These are phyloP conservation scores for Dacryopinax spathularia DNA, from an alignment of 768 basidiomycete species.

Conservation along the genomic window DNA sequence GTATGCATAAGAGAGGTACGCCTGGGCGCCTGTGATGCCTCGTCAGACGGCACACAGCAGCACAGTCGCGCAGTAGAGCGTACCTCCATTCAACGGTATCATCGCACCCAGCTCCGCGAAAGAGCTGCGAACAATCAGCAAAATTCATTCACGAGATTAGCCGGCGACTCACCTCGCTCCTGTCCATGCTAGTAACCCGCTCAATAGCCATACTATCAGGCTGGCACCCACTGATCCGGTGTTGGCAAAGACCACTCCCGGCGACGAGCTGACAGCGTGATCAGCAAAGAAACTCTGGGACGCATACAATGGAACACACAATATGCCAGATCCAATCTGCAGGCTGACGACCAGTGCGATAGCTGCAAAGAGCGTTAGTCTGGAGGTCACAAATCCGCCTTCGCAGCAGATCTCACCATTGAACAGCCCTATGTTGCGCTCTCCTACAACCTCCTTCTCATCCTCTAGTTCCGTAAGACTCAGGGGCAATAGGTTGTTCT, in stretches of 20 bases:
- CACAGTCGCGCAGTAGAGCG: background rate
- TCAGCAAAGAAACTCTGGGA: background rate
- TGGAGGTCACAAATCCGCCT: conserved; percentile 1
- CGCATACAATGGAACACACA: conserved; percentile 37
- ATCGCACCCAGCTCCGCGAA: conserved; percentile 85
- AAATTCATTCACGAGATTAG: background rate
- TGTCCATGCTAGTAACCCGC: conserved; percentile 84
- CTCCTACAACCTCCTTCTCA: conserved; percentile 31
- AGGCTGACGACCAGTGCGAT: conserved; percentile 71
- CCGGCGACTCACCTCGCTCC: conserved; percentile 39
- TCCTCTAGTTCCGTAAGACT: conserved; percentile 60
- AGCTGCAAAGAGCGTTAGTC: conserved; percentile 32
- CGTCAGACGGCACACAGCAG: background rate
- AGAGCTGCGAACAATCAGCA: conserved; percentile 36
- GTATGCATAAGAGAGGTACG: conserved; percentile 81
- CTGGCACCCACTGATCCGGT: conserved; percentile 83
- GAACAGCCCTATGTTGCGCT: conserved; percentile 61
- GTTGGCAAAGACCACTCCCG: conserved; percentile 81
- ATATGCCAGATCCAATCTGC: conserved; percentile 88
- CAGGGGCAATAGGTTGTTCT: conserved; percentile 60
- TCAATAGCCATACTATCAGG: conserved; percentile 66
- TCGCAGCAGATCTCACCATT: conserved; percentile 41
- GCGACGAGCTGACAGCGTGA: conserved; percentile 51
- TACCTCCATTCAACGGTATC: conserved; percentile 47
- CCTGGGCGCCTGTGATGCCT: conserved; percentile 48